phyloP scores from a whole-genome alignment of 2,329 filamentous ascomycete species.

The Colletotrichum simmondsii region DNA sequence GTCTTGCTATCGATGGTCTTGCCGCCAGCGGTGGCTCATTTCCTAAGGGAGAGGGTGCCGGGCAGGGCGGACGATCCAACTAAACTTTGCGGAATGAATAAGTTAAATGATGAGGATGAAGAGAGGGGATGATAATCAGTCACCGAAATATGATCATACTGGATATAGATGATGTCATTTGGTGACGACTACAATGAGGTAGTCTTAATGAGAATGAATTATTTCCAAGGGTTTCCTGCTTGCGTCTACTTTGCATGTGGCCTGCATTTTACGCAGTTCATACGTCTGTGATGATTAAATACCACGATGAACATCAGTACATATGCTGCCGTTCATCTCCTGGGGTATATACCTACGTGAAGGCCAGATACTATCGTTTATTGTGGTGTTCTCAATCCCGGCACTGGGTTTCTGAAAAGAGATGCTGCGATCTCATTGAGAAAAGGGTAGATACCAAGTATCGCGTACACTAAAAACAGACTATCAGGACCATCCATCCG shows the following conservation, averaged over 20 bases:
- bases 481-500: not conserved
- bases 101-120: too few species aligned
- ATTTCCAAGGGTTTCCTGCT: not conserved
- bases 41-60: slow-evolving; percentile 50
- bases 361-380: not conserved
- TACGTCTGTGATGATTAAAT: not conserved
- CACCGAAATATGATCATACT: not conserved
- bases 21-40: slow-evolving; percentile 57
- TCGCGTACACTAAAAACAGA: not conserved
- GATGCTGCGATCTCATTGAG: not conserved
- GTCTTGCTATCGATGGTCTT: slow-evolving; percentile 50
- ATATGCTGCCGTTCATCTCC: not conserved
- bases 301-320: not conserved
- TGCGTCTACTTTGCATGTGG: not conserved
- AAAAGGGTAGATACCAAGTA: slow-evolving; percentile 19
- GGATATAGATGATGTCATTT: not conserved
- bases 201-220: slow-evolving; percentile 25
- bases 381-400: not conserved
- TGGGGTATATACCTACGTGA: too few species aligned
- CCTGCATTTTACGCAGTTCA: not conserved
- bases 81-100: not conserved
- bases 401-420: not conserved
- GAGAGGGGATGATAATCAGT: not conserved
- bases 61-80: slow-evolving; percentile 49
- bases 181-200: slow-evolving; percentile 23